A percentile compares a stretch with the other conserved stretches of the same genome.
phyloP scores from a whole-genome alignment of 768 basidiomycete genomes.

The Suillus subaureus region DNA sequence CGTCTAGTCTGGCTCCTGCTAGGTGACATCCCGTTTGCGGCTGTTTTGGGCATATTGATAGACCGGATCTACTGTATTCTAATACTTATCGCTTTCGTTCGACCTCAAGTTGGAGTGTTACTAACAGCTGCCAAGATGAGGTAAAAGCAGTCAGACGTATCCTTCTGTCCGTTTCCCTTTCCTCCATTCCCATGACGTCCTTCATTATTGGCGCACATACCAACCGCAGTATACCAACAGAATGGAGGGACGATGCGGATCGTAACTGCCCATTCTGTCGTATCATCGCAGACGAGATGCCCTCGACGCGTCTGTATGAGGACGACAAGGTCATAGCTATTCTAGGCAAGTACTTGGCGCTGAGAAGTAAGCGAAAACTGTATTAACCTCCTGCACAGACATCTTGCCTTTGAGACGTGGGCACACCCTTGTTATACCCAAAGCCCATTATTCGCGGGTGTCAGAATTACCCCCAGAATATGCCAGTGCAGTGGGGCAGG shows the following conservation, averaged over 20 bases:
- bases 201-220: slow-evolving; percentile 70
- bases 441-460: slow-evolving; percentile 58
- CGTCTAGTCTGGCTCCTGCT: not conserved
- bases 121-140: not conserved
- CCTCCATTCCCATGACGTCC: slow-evolving; percentile 55
- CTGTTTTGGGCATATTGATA: not conserved
- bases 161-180: not conserved
- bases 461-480: slow-evolving; percentile 66
- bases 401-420: slow-evolving; percentile 68
- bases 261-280: slow-evolving; percentile 63
- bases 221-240: slow-evolving; percentile 42
- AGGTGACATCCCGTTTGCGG: not conserved
- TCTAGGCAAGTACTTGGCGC: slow-evolving; percentile 45
- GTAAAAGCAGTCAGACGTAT: not conserved
- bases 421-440: slow-evolving; percentile 73
- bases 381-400: slow-evolving; percentile 40
- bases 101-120: not conserved
- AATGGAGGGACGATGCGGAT: slow-evolving; percentile 48
- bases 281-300: slow-evolving; percentile 53
- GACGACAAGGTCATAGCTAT: slow-evolving; percentile 65
- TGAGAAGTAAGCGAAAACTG: not conserved
- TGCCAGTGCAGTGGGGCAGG: slow-evolving; percentile 59
- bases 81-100: not conserved
- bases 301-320: slow-evolving; percentile 58
- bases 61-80: not conserved